Evolutionary conservation across 768 basidiomycete species (phyloP).

Genomic region (Suillus placidus): DNA sequence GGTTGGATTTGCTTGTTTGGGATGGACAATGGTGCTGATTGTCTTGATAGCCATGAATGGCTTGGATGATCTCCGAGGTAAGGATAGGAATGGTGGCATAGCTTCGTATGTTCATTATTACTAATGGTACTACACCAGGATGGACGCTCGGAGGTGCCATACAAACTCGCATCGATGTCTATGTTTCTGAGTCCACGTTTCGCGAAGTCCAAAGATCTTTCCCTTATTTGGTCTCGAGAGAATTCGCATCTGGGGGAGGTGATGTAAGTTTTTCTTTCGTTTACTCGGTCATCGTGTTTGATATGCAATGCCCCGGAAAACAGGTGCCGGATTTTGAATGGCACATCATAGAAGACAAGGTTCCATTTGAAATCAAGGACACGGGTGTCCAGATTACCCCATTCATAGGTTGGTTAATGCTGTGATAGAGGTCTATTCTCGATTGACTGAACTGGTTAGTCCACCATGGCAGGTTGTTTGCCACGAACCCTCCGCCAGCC

Average conservation of each 20-base stretch:
- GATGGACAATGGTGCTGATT: constrained; percentile 8
- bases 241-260: constrained; percentile 78
- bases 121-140: constrained; percentile 41
- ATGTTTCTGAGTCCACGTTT: constrained; percentile 67
- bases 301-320: constrained; percentile 2
- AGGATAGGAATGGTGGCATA: constrained; percentile 17
- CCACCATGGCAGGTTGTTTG: constrained; percentile 73
- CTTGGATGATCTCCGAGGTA: constrained; percentile 84
- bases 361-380: constrained; percentile 66
- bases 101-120: constrained; percentile 3
- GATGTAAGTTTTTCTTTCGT: constrained; percentile 49
- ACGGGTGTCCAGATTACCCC: constrained; percentile 68
- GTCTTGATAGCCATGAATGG: constrained; percentile 73
- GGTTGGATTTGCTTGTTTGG: constrained; percentile 38
- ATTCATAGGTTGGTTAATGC: constrained; percentile 54
- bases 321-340: constrained; percentile 84
- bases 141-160: constrained; percentile 74
- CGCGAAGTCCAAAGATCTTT: constrained; percentile 68
- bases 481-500: constrained; percentile 39
- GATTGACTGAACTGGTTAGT: constrained; percentile 42
- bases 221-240: constrained; percentile 79
- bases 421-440: constrained; percentile 2
- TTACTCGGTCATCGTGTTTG: neutral
- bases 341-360: constrained; percentile 75
- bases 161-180: constrained; percentile 75